A percentile compares a stretch with the other conserved stretches of the same genome.
phyloP scores from a whole-genome alignment of 2,329 filamentous ascomycete species.

The Eutypella sp. region DNA sequence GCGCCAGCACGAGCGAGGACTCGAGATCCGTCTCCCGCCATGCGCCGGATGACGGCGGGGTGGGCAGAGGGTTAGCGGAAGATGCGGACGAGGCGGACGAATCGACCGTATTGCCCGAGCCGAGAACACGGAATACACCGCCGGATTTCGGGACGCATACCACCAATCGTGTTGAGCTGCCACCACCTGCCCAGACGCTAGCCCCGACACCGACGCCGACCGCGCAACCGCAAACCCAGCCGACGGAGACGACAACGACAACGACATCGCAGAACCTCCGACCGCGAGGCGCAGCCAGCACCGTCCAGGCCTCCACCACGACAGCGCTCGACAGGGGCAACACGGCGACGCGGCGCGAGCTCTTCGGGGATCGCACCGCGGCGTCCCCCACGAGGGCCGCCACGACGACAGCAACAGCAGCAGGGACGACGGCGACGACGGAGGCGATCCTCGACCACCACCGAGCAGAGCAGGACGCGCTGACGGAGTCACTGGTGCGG shows the following conservation, averaged over 20 bases:
- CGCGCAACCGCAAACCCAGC: constrained; percentile 4
- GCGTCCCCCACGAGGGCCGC: constrained; percentile 41
- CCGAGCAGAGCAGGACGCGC: constrained; percentile 73
- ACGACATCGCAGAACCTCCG: constrained; percentile 31
- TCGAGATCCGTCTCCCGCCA: constrained; percentile 21
- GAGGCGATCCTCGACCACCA: constrained; percentile 74
- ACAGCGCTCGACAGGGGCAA: constrained; percentile 6
- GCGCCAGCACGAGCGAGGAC: constrained; percentile 48
- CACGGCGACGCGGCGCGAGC: constrained; percentile 32
- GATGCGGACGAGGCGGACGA: constrained; percentile 14
- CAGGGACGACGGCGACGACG: constrained; percentile 44
- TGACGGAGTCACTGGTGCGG: constrained; percentile 75
- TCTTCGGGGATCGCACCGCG: too few species aligned
- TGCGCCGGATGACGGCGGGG: constrained; percentile 3
- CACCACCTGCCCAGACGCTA: not conserved
- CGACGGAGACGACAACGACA: constrained; percentile 8
- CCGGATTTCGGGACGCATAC: not conserved
- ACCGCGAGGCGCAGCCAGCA: constrained; percentile 15
- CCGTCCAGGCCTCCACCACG: constrained; percentile 3
- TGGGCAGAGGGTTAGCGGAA: not conserved
- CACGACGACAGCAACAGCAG: constrained; percentile 25
- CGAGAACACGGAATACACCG: not conserved
- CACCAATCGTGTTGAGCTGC: too few species aligned
- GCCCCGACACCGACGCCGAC: constrained; percentile 3
- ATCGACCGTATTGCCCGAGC: constrained; percentile 13